Evolutionary conservation across 108 stramenopile genomes (phyloP).

Genomic region (Skeletonema costatum): DNA sequence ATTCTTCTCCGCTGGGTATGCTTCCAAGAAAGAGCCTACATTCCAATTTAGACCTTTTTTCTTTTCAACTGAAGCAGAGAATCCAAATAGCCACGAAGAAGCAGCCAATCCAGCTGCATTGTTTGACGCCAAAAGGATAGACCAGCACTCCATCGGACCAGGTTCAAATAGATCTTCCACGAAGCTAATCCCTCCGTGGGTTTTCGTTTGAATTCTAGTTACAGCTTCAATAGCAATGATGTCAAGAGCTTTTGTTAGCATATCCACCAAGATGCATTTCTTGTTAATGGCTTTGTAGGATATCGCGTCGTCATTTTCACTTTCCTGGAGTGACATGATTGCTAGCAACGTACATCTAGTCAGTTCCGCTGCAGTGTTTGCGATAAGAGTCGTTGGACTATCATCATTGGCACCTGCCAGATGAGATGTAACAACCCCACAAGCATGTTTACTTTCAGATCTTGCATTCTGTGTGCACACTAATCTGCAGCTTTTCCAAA

Average conservation of each 20-base stretch:
- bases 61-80: not conserved
- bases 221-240: conserved; percentile 36
- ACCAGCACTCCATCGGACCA: conserved; percentile 32
- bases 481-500: conserved; percentile 43
- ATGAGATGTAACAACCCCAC: conserved; percentile 18
- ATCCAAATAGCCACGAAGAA: conserved; percentile 24
- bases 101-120: conserved; percentile 24
- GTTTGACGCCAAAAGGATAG: conserved; percentile 12
- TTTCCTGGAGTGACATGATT: conserved; percentile 20
- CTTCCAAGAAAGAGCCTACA: conserved; percentile 16
- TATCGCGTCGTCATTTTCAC: conserved; percentile 16
- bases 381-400: conserved; percentile 4
- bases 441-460: conserved; percentile 31
- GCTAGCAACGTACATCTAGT: conserved; percentile 24
- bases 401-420: conserved; percentile 14
- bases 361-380: conserved; percentile 25
- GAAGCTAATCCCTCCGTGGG: conserved; percentile 18
- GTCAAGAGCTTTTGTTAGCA: conserved; percentile 25
- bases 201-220: conserved; percentile 13
- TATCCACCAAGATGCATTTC: conserved; percentile 21
- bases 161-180: conserved; percentile 30
- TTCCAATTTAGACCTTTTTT: conserved; percentile 8
- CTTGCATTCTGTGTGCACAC: not conserved
- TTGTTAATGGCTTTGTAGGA: conserved; percentile 2
- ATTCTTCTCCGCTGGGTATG: conserved; percentile 25